Percentiles rank a stretch among this genome's conserved stretches.
These are phyloP conservation scores for Pseudopithomyces chartarum DNA, from an alignment of 2,329 filamentous ascomycete genomes.

Conservation along the genomic window DNA sequence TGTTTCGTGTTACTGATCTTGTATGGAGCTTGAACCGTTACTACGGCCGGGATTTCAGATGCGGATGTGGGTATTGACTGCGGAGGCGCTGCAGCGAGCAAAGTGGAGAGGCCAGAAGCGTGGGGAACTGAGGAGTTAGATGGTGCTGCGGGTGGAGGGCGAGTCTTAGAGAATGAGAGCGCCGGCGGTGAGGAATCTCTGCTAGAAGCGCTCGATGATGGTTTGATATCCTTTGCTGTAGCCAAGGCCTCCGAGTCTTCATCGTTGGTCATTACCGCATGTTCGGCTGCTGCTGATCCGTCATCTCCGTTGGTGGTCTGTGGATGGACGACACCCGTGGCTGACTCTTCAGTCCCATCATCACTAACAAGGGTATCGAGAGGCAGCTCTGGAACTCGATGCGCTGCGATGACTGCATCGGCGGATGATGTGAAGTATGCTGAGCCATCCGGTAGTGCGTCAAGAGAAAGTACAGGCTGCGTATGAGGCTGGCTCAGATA, in stretches of 20 bases:
- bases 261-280: not conserved
- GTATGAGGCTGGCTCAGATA: constrained; percentile 73
- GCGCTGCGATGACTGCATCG: constrained; percentile 78
- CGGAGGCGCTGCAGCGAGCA: constrained; percentile 24
- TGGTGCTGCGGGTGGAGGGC: constrained; percentile 19
- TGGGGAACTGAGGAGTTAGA: not conserved
- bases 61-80: constrained; percentile 12
- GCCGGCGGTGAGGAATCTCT: not conserved
- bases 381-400: constrained; percentile 62
- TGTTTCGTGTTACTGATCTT: constrained; percentile 79
- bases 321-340: not conserved
- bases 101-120: constrained; percentile 28
- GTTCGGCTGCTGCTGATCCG: not conserved
- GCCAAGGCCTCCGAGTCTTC: too few relatives aligned
- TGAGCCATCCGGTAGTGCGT: constrained; percentile 46
- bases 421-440: constrained; percentile 81
- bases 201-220: not conserved
- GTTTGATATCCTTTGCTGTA: not conserved
- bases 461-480: constrained; percentile 77
- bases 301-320: not conserved
- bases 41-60: constrained; percentile 1
- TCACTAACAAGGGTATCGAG: not conserved
- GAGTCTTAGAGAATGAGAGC: constrained; percentile 3
- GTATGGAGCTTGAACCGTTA: constrained; percentile 51
- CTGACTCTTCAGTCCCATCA: not conserved